Conservation (phyloP, 2,329 filamentous ascomycete species). For the Botrytis cinerea region DNA sequence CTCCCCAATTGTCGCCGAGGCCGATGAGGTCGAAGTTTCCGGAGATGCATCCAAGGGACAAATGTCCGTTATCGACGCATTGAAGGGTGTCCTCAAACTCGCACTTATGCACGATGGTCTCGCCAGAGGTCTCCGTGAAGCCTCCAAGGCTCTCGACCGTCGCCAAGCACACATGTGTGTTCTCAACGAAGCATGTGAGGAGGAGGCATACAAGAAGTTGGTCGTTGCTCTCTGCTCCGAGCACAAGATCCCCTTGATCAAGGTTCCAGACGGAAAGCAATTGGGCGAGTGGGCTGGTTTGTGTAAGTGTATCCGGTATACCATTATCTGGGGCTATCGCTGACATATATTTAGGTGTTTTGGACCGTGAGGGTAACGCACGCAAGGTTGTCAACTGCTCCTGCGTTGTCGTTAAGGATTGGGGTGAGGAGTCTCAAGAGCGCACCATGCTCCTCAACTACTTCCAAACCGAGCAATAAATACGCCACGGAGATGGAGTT, state of each 20-base stretch:
- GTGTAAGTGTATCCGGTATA: conserved; percentile 66
- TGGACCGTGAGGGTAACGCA: conserved; percentile 98
- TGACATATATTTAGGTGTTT: conserved; percentile 66
- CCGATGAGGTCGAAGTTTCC: conserved; percentile 91
- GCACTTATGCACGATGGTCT: conserved; percentile 99
- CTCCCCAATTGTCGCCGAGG: conserved; percentile 79
- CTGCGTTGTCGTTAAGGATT: conserved; percentile 99
- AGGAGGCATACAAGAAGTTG: conserved; percentile 99
- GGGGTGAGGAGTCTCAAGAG: conserved; percentile 99
- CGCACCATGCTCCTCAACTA: conserved; percentile 99
- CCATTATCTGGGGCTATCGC: conserved; percentile 23
- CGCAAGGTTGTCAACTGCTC: conserved; percentile 99
- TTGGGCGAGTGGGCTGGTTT: conserved; percentile 99
- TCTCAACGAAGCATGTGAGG: conserved; percentile 99
- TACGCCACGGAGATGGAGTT: conserved; percentile 36
- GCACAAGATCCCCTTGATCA: conserved; percentile 99
- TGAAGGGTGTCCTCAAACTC: conserved; percentile 98
- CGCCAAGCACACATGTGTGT: conserved; percentile 99
- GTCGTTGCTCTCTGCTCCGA: conserved; percentile 98
- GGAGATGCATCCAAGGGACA: conserved; percentile 87
- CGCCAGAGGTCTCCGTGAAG: conserved; percentile 96
- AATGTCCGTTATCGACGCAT: conserved; percentile 97
- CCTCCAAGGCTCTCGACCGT: conserved; percentile 97
- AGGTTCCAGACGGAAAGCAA: conserved; percentile 99
- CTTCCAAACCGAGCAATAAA: conserved; percentile 90